Base-by-base conservation (phyloP, 306 rosid species). In the Gastrolobium bilobum region DNA sequence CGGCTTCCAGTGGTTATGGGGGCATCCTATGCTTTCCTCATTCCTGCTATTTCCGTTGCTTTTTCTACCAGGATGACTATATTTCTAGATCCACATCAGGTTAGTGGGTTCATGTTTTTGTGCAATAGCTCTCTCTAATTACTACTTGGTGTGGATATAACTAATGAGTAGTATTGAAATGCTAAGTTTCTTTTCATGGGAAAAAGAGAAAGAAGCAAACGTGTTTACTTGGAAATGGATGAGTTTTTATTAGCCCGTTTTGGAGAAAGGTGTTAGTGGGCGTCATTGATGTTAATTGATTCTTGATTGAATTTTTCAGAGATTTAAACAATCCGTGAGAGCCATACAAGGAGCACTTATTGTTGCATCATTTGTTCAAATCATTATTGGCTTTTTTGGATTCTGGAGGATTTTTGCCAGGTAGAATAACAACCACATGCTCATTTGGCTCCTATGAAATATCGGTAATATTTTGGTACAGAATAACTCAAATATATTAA, bases 1-100 rank as follows among this genome's bases (percentile, higher is more conserved):
- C 84, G 98, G 42, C 91, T 95, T 64, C 99, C 98, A 0, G 97
- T 95, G 37, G 97, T 92, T 40, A 86, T 92, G 11, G 94, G 98
- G 47, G 83, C 89, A 46, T 95, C 99, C 0, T 88, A 91, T 74
- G 86, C 99, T 46, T 92, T 73, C 78, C 56, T 91, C 50, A 75
- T 92, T 76, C 99, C 97, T 34, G 82, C 83, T 58, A 5, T 86
- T 47, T 71, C 99, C 2, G 4, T 91, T 5, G 86, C 90, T 66
- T 71, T 85, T 33, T 89, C 96, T 6, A 11, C 81, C 13, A 90
- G 96, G 76, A 86, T 94, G 82, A 77, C 64, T 60, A 3, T 5
- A 13, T 84, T 67, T 53, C 13, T 14, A 5, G 88, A 91, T 43
- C 94, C 98, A 31, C 95, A 81, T 77, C 87, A 84, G 97, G 99